phyloP scores from a whole-genome alignment of 2,329 filamentous ascomycete species.

The Fusarium euwallaceae region DNA sequence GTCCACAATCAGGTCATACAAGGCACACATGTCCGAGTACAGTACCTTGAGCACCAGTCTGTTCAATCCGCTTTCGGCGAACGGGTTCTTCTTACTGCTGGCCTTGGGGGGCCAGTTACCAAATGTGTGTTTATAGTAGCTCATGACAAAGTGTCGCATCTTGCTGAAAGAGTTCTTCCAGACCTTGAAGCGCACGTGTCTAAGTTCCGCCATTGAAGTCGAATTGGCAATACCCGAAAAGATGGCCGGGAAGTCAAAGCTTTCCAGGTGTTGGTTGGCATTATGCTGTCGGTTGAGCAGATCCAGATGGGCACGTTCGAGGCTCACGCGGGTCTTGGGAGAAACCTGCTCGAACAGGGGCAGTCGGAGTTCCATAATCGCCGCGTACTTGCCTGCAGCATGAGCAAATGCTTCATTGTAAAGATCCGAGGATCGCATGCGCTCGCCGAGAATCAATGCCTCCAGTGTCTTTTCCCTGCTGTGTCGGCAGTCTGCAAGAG shows the following conservation, averaged over 20 bases:
- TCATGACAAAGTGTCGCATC: constrained; percentile 80
- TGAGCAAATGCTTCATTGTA: constrained; percentile 95
- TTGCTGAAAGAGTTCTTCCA: constrained; percentile 83
- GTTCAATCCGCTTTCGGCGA: constrained; percentile 89
- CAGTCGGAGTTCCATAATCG: constrained; percentile 75
- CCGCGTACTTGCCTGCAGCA: constrained; percentile 86
- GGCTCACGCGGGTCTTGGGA: constrained; percentile 77
- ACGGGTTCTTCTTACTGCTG: constrained; percentile 89
- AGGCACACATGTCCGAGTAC: constrained; percentile 85
- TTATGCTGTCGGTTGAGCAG: constrained; percentile 78
- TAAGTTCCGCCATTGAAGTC: constrained; percentile 81
- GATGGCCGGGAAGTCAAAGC: constrained; percentile 91
- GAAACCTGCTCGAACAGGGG: constrained; percentile 80
- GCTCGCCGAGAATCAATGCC: constrained; percentile 88
- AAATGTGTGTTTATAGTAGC: constrained; percentile 72
- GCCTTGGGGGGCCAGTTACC: constrained; percentile 91
- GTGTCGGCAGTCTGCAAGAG: constrained; percentile 81
- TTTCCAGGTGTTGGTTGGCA: constrained; percentile 79
- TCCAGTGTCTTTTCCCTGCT: constrained; percentile 92
- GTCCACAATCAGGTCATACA: constrained; percentile 92
- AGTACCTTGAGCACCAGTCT: constrained; percentile 83
- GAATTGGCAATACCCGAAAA: constrained; percentile 90
- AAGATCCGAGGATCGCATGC: constrained; percentile 82
- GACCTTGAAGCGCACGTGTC: constrained; percentile 82
- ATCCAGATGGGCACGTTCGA: constrained; percentile 86